Conservation (phyloP, 2,329 filamentous ascomycete genomes). For the Piedraia hortae region DNA sequence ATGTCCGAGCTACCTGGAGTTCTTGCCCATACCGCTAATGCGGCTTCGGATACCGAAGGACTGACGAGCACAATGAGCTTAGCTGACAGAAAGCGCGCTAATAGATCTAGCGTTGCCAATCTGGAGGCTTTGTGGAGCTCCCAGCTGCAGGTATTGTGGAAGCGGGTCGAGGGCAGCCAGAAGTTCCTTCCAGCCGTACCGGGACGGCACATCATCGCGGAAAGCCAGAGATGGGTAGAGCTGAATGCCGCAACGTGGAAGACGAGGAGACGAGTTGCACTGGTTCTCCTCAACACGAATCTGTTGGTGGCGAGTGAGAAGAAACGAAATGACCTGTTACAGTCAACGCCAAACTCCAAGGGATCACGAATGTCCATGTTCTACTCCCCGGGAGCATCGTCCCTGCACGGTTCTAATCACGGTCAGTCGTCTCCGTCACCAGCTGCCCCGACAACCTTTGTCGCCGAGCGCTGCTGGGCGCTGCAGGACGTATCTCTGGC, state of each 20-base stretch:
- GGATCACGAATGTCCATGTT: conserved; percentile 9
- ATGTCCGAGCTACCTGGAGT: conserved; percentile 60
- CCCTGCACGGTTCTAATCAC: background rate
- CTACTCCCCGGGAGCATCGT: conserved; percentile 17
- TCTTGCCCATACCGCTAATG: too few relatives aligned
- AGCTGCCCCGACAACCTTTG: conserved; percentile 18
- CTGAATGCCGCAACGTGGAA: conserved; percentile 95
- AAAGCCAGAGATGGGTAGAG: conserved; percentile 84
- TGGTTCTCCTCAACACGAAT: conserved; percentile 86
- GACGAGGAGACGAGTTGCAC: conserved; percentile 60
- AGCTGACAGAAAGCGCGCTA: conserved; percentile 29
- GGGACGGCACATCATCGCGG: conserved; percentile 80
- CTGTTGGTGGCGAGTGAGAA: conserved; percentile 83
- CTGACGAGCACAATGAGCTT: conserved; percentile 1
- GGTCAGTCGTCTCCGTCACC: conserved; percentile 23
- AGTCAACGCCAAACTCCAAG: conserved; percentile 5
- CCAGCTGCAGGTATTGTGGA: conserved; percentile 61
- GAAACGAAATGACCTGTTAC: conserved; percentile 18
- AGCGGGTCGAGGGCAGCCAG: conserved; percentile 89
- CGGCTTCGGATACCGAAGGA: too few relatives aligned
- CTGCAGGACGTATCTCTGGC: conserved; percentile 79
- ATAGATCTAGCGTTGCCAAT: conserved; percentile 67
- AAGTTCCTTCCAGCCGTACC: conserved; percentile 79
- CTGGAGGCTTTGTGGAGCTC: conserved; percentile 40
- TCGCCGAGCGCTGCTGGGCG: conserved; percentile 85